These are phyloP conservation scores for Termitomyces heimii DNA, from an alignment of 768 basidiomycete genomes.

Conservation along the genomic window DNA sequence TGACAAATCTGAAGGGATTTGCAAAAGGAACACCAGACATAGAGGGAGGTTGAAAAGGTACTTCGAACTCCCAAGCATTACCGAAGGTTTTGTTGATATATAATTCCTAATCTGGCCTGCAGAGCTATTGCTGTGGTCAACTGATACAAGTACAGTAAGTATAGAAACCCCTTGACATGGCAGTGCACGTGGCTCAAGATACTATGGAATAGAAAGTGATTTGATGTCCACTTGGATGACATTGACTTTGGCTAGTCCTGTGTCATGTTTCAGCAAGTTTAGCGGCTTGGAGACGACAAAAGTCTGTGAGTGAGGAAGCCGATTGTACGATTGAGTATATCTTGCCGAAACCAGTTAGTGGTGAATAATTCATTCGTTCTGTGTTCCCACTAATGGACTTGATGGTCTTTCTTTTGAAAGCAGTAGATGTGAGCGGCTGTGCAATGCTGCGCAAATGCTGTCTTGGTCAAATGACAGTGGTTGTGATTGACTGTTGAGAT, in stretches of 20 bases:
- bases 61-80: background rate
- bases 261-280: background rate
- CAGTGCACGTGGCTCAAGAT: background rate
- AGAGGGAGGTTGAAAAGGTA: background rate
- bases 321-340: too few relatives aligned
- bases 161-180: too few relatives aligned
- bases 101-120: background rate
- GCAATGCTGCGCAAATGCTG: background rate
- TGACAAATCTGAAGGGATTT: background rate
- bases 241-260: background rate
- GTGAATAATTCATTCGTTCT: too few relatives aligned
- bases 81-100: background rate
- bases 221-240: too few relatives aligned
- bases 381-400: background rate
- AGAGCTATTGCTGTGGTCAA: background rate
- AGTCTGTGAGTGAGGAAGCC: too few relatives aligned
- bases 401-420: background rate
- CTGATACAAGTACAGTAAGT: background rate
- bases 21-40: background rate
- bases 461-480: background rate
- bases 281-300: too few relatives aligned
- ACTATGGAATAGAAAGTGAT: too few relatives aligned
- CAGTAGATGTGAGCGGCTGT: background rate
- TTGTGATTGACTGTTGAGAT: background rate
- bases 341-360: too few relatives aligned